Conservation (phyloP, 2,329 filamentous ascomycete genomes). For the Aspergillus sp. region DNA sequence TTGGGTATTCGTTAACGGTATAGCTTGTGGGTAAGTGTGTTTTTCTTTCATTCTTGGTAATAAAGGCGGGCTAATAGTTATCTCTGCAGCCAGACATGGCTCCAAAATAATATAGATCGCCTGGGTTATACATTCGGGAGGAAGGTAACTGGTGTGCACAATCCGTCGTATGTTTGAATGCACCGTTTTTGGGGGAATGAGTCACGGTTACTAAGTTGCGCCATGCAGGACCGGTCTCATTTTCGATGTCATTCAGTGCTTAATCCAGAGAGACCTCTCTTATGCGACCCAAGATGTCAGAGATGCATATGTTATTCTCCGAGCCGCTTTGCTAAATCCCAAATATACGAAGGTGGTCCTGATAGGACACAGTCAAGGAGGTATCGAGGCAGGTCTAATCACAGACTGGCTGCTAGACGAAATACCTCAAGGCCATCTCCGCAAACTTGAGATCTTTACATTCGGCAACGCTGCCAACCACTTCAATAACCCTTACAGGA, state of each 20-base stretch:
- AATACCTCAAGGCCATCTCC: constrained; percentile 63
- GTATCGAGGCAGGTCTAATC: constrained; percentile 70
- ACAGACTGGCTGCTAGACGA: constrained; percentile 77
- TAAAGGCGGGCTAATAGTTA: not conserved
- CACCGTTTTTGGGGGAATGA: not conserved
- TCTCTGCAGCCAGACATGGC: constrained; percentile 55
- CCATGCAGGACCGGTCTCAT: constrained; percentile 58
- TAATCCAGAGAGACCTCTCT: constrained; percentile 72
- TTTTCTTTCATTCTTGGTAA: constrained; percentile 35
- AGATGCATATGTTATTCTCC: constrained; percentile 60
- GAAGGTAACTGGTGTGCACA: constrained; percentile 71
- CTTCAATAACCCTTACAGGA: constrained; percentile 72
- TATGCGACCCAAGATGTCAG: constrained; percentile 70
- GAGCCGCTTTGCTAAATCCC: constrained; percentile 62
- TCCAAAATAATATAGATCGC: constrained; percentile 69
- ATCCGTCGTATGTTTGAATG: constrained; percentile 57
- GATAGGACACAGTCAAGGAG: constrained; percentile 75
- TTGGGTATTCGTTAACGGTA: constrained; percentile 80
- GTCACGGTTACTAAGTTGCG: not conserved
- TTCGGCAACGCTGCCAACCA: constrained; percentile 79
- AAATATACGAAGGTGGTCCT: constrained; percentile 68
- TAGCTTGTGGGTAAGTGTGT: constrained; percentile 44
- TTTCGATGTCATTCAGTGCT: constrained; percentile 74
- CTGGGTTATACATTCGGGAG: constrained; percentile 71
- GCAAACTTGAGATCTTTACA: constrained; percentile 71